Conservation (phyloP, 2,329 filamentous ascomycete species). For the Ascocoryne sarcoides region DNA sequence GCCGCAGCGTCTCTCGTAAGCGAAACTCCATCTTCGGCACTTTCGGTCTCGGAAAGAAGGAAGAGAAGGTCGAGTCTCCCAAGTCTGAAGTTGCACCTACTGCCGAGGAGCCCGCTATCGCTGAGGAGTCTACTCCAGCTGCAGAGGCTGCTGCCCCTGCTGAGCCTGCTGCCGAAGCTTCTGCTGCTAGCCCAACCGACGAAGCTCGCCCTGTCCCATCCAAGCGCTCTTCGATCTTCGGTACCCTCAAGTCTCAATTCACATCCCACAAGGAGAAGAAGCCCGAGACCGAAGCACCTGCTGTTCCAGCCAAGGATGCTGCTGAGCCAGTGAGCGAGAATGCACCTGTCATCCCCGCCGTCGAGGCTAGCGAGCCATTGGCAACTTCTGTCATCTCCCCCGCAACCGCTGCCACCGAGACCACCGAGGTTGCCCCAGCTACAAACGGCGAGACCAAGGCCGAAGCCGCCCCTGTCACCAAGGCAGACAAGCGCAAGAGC, state of each 20-base stretch:
- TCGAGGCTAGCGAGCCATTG: conserved; percentile 25
- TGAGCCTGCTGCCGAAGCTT: conserved; percentile 9
- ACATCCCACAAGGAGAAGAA: too few species aligned
- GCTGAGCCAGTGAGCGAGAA: conserved; percentile 26
- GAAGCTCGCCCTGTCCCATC: conserved; percentile 25
- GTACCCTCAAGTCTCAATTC: conserved; percentile 24
- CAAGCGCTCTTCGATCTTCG: conserved; percentile 29
- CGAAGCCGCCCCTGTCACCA: conserved; percentile 31
- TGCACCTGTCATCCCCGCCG: conserved; percentile 29
- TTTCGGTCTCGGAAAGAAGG: conserved; percentile 36
- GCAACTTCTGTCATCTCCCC: conserved; percentile 22
- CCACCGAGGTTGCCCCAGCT: conserved; percentile 25
- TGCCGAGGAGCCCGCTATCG: conserved; percentile 32
- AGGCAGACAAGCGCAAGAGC: conserved; percentile 51
- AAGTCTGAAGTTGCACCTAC: conserved; percentile 21
- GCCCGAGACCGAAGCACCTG: conserved; percentile 18
- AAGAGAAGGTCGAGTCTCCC: conserved; percentile 27
- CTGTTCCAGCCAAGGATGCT: conserved; percentile 27
- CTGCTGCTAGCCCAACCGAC: conserved; percentile 27
- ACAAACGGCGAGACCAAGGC: conserved; percentile 34
- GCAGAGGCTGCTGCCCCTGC: conserved; percentile 16
- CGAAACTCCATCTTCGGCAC: conserved; percentile 54
- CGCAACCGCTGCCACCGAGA: conserved; percentile 25
- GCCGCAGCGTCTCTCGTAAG: conserved; percentile 57
- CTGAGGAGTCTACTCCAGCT: conserved; percentile 25